These are phyloP conservation scores for Nicotiana otophora DNA, from an alignment of 257 asterid genomes.

Conservation along the genomic window DNA sequence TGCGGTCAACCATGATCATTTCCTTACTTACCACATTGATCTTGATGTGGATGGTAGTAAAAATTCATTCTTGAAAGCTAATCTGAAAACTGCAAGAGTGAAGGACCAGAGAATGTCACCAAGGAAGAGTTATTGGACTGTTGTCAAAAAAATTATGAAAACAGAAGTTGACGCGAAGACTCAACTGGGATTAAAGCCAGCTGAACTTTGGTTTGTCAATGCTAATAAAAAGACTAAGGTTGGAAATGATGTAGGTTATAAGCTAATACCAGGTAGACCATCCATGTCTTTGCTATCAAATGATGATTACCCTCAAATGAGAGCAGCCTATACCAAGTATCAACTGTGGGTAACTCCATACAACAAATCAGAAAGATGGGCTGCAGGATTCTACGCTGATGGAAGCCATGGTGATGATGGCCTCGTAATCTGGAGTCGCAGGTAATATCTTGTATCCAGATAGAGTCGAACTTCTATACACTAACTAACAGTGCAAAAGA, in stretches of 20 bases:
- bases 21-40: constrained; percentile 53
- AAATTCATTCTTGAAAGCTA: constrained; percentile 48
- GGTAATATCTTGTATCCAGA: constrained; percentile 22
- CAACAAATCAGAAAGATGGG: constrained; percentile 59
- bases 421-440: constrained; percentile 44
- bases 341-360: constrained; percentile 57
- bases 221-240: constrained; percentile 44
- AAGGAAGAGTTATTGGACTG: constrained; percentile 64
- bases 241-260: constrained; percentile 52
- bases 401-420: constrained; percentile 69
- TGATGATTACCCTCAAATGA: constrained; percentile 55
- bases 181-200: constrained; percentile 29
- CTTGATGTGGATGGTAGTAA: constrained; percentile 52
- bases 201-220: constrained; percentile 49
- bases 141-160: constrained; percentile 37
- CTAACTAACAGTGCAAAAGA: no score
- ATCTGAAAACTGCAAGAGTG: constrained; percentile 26
- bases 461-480: no score
- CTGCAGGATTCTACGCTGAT: constrained; percentile 65
- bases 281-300: constrained; percentile 32
- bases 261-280: constrained; percentile 41
- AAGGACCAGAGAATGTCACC: constrained; percentile 24
- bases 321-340: constrained; percentile 61
- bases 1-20: constrained; percentile 60
- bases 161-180: constrained; percentile 41